Percentiles rank a stretch among this genome's conserved stretches.
Conservation (phyloP, 2,329 filamentous ascomycete genomes). For the Hymenoscyphus scutula region DNA sequence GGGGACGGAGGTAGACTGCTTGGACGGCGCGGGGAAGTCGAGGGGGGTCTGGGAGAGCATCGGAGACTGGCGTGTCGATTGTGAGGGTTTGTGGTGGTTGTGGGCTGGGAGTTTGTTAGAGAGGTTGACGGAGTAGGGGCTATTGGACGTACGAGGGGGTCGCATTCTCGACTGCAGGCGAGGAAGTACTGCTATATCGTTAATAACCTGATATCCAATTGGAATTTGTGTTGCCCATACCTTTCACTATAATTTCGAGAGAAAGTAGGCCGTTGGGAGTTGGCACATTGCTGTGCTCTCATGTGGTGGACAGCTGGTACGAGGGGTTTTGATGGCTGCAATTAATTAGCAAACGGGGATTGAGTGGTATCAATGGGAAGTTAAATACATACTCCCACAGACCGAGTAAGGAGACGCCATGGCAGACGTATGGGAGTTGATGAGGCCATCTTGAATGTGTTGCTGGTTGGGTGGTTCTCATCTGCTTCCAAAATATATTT, state of each 20-base stretch:
- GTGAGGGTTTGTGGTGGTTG: conserved; percentile 4
- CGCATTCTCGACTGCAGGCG: conserved; percentile 2
- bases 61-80: not conserved
- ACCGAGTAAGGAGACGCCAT: conserved; percentile 25
- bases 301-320: conserved; percentile 12
- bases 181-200: conserved; percentile 6
- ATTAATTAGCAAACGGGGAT: conserved; percentile 9
- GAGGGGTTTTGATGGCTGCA: conserved; percentile 23
- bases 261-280: conserved; percentile 3
- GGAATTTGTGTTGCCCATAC: not conserved
- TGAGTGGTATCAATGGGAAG: not conserved
- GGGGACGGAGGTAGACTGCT: conserved; percentile 79
- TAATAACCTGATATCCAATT: not conserved
- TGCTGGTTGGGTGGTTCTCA: conserved; percentile 2
- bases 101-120: conserved; percentile 13
- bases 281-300: conserved; percentile 10
- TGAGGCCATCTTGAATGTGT: conserved; percentile 27
- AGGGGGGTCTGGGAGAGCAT: not conserved
- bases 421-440: conserved; percentile 28
- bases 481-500: conserved; percentile 20
- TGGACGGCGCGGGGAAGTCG: conserved; percentile 76
- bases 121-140: not conserved
- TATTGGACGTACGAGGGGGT: conserved; percentile 1
- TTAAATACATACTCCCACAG: conserved; percentile 17
- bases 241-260: conserved; percentile 13